phyloP scores from a whole-genome alignment of 805 yeast genomes.

The Ogataea pini region DNA sequence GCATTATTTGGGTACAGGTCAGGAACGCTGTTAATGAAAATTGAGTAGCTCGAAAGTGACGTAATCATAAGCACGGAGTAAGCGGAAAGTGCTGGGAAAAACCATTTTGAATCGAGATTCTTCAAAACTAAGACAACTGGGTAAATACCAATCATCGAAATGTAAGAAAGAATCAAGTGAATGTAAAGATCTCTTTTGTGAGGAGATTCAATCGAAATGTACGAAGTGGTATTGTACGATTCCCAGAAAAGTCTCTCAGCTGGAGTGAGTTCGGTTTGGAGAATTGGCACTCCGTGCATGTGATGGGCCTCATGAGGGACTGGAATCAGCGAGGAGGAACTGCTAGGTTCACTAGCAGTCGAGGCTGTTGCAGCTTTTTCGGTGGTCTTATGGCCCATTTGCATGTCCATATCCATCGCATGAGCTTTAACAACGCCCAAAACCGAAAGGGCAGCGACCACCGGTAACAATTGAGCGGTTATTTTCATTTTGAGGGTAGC shows the following conservation, averaged over 20 bases:
- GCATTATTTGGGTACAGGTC: conserved; percentile 76
- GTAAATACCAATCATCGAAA: conserved; percentile 54
- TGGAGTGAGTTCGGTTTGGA: conserved; percentile 64
- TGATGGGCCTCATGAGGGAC: conserved; percentile 49
- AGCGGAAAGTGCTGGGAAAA: conserved; percentile 53
- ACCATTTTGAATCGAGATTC: conserved; percentile 58
- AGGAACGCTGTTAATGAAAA: conserved; percentile 61
- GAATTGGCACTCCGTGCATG: conserved; percentile 73
- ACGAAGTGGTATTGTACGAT: conserved; percentile 73
- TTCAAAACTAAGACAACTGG: conserved; percentile 71
- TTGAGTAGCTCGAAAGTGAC: conserved; percentile 55
- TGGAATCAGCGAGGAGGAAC: conserved; percentile 32
- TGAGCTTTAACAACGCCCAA: not conserved
- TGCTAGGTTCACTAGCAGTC: not conserved
- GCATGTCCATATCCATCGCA: conserved; percentile 14
- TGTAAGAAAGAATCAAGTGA: conserved; percentile 50
- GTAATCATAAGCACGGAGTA: conserved; percentile 48
- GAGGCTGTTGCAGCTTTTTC: not conserved
- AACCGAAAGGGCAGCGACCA: not conserved
- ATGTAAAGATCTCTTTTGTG: conserved; percentile 51
- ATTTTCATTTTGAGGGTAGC: not conserved
- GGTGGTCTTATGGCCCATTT: conserved; percentile 8
- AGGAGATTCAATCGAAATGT: conserved; percentile 54
- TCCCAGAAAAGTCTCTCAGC: conserved; percentile 80
- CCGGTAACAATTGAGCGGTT: not conserved